Evolutionary conservation across 306 rosid species (phyloP).

Genomic region (Acacia crassicarpa): DNA sequence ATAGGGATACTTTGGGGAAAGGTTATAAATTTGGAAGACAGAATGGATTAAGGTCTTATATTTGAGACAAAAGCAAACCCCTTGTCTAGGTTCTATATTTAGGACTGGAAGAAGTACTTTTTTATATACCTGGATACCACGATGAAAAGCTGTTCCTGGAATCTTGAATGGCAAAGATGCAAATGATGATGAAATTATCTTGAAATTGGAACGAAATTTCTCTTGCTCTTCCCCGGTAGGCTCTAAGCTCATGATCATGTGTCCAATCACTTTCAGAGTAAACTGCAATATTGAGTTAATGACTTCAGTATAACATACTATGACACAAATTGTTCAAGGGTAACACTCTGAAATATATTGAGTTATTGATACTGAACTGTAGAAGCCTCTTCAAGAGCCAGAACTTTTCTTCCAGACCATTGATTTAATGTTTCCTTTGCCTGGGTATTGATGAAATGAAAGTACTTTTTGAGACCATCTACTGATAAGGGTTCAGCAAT

Average conservation of each 20-base stretch:
- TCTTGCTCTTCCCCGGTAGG: slow-evolving; percentile 81
- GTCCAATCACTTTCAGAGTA: slow-evolving; percentile 84
- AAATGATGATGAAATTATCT: slow-evolving; percentile 80
- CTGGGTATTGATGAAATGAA: slow-evolving; percentile 66
- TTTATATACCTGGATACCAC: slow-evolving; percentile 73
- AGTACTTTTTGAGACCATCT: slow-evolving; percentile 76
- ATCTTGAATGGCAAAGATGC: slow-evolving; percentile 80
- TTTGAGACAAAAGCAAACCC: too few species aligned
- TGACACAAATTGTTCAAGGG: neutral
- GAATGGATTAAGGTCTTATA: too few species aligned
- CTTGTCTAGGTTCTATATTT: too few species aligned
- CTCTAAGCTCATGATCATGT: slow-evolving; percentile 94
- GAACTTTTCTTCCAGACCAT: slow-evolving; percentile 58
- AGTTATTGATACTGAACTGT: slow-evolving; percentile 56
- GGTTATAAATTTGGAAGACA: too few species aligned
- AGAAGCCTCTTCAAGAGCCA: slow-evolving; percentile 81
- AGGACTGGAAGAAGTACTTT: neutral
- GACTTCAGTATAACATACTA: neutral
- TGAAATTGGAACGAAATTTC: slow-evolving; percentile 74
- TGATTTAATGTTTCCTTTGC: slow-evolving; percentile 64
- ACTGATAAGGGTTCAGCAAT: slow-evolving; percentile 77
- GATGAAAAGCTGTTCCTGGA: slow-evolving; percentile 78
- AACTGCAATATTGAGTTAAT: slow-evolving; percentile 49
- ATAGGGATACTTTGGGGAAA: too few species aligned
- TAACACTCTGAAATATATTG: neutral